A percentile compares a stretch with the other conserved stretches of the same genome.
Conservation (phyloP, 83 land plant genomes). For the Picea mariana region DNA sequence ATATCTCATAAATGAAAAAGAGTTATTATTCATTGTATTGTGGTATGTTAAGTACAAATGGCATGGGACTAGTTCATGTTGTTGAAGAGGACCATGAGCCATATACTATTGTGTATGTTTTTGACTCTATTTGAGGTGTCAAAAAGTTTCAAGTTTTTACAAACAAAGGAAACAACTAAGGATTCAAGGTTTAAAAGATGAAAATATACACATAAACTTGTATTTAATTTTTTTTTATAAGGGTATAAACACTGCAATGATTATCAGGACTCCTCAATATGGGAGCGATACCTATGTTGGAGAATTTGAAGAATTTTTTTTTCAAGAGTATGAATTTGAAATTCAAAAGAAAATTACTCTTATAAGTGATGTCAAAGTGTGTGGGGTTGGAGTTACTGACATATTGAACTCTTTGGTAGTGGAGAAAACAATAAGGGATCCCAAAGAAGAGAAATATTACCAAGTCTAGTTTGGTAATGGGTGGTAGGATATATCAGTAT, state of each 20-base stretch:
- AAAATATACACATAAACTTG: constrained; percentile 60
- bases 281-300: constrained; percentile 62
- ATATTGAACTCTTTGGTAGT: constrained; percentile 74
- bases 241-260: constrained; percentile 96
- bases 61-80: constrained; percentile 98
- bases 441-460: constrained; percentile 68
- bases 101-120: too few relatives aligned
- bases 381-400: constrained; percentile 81
- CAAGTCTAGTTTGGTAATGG: constrained; percentile 84
- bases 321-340: constrained; percentile 95
- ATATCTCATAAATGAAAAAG: too few relatives aligned
- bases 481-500: constrained; percentile 83
- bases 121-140: too few relatives aligned
- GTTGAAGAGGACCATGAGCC: too few relatives aligned
- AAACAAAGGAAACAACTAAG: constrained; percentile 55
- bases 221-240: constrained; percentile 92
- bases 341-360: constrained; percentile 74
- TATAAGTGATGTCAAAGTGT: constrained; percentile 92
- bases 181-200: constrained; percentile 72
- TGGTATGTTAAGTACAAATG: constrained; percentile 98
- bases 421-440: constrained; percentile 33
- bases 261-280: constrained; percentile 55
- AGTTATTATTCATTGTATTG: constrained; percentile 89
- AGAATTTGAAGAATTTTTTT: too few relatives aligned
- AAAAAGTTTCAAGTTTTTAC: too few relatives aligned